Base-by-base conservation (phyloP, 371 early-diverging fungal genomes). In the Mucor plumbeus region DNA sequence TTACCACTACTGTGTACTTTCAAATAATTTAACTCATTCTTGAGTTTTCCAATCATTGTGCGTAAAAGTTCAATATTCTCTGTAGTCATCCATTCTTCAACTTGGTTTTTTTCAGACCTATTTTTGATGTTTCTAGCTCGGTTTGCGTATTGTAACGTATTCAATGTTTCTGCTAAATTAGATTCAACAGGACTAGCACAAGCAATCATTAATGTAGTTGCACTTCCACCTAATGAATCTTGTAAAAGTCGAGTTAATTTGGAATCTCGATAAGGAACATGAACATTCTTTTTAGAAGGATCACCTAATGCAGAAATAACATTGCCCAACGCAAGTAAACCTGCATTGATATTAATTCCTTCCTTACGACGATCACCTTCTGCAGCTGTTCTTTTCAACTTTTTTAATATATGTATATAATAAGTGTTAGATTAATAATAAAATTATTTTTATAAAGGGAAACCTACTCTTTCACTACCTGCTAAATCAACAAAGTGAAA, bases 401-500 rank as follows among this genome's bases (percentile, higher is more conserved):
- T 26, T 26, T 26, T 26, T n/a, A n/a, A n/a, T n/a, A n/a, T n/a
- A n/a, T n/a, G n/a, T n/a, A n/a, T n/a, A n/a, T n/a, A n/a, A n/a
- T 9, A 36, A 36, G 38, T 38, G 9, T 7, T 50, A 63, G 7
- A 21, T 47, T 15, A 21, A 17, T 41, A 11, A 26, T 26, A 26
- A 26, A 26, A 26, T 1, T 26, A 26, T 17, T 11, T 19, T 39
- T 60, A 41, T n/a, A 5, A 31, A 6, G 36, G 10, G 56, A 19
- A 15, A 41, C 71, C 64, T 83, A 88, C 86, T 59, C 99, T 89
- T 80, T 99, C 99, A 43, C 95, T 95, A 26, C 99, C 99, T 36
- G 99, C 99, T 71, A 99, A 82, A 87, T 99, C 99, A 44, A 99
- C 99, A 88, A 99, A 99, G 75, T 98, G 95, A 71, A 98, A 95